A percentile compares a stretch with the other conserved stretches of the same genome.
These are phyloP conservation scores for Meripilus lineatus DNA, from an alignment of 1,284 basidiomycete species.

Conservation along the genomic window DNA sequence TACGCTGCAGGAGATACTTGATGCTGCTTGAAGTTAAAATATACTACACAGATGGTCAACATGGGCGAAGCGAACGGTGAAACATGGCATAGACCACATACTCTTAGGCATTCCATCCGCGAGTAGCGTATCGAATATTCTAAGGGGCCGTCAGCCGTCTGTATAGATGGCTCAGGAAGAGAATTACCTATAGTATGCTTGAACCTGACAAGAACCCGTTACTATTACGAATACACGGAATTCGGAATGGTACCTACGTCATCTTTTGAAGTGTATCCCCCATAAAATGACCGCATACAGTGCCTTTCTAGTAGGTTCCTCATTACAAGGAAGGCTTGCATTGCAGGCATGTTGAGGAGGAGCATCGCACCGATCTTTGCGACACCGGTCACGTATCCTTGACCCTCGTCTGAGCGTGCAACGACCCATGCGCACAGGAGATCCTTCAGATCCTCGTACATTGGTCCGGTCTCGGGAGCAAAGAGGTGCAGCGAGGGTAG, in stretches of 20 bases:
- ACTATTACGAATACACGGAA: background rate
- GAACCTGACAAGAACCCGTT: conserved; percentile 50
- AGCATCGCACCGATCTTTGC: conserved; percentile 85
- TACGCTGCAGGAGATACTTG: conserved; percentile 79
- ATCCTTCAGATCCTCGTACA: conserved; percentile 85
- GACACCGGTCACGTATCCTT: conserved; percentile 70
- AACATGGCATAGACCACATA: conserved; percentile 33
- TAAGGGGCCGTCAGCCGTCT: conserved; percentile 27
- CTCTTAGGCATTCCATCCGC: conserved; percentile 95
- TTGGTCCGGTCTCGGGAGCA: conserved; percentile 68
- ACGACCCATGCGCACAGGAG: conserved; percentile 91
- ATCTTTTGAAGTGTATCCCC: conserved; percentile 60
- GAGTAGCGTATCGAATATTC: conserved; percentile 89
- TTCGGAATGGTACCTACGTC: conserved; percentile 59
- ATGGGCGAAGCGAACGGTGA: background rate
- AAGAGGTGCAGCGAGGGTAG: conserved; percentile 91
- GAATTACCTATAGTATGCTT: conserved; percentile 64
- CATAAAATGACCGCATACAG: conserved; percentile 84
- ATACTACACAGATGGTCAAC: conserved; percentile 47
- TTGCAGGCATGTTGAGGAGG: conserved; percentile 78
- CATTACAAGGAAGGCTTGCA: conserved; percentile 82
- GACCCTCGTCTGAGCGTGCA: conserved; percentile 81
- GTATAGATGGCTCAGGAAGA: too few species aligned
- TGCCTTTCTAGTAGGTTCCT: conserved; percentile 87
- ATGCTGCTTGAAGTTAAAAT: conserved; percentile 94